These are phyloP conservation scores for Schoenoplectus tabernaemontani DNA, from an alignment of 202 grass and related monocot genomes.

Conservation along the genomic window DNA sequence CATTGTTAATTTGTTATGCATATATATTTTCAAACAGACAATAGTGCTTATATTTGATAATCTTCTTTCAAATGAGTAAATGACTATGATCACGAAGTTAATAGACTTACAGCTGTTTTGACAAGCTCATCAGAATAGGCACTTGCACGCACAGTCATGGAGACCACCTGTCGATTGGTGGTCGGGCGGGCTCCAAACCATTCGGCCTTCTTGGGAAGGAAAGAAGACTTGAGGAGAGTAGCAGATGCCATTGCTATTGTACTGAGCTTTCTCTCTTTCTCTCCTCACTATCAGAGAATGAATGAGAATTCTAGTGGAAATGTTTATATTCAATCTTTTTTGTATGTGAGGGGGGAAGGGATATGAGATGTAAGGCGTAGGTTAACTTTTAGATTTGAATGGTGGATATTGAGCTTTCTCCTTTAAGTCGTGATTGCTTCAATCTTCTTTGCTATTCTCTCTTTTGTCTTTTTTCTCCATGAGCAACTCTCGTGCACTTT, in stretches of 20 bases:
- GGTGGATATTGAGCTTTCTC: constrained; percentile 34
- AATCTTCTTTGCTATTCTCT: constrained; percentile 46
- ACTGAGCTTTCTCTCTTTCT: constrained; percentile 27
- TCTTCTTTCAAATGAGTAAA: background rate
- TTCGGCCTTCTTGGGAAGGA: constrained; percentile 87
- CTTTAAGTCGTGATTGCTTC: constrained; percentile 38
- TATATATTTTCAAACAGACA: background rate
- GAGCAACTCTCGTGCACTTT: constrained; percentile 27
- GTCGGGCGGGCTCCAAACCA: constrained; percentile 45
- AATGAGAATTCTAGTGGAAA: constrained; percentile 28
- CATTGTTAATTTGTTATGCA: no score
- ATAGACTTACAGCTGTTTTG: constrained; percentile 65
- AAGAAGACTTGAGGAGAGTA: constrained; percentile 96
- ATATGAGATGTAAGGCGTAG: constrained; percentile 91
- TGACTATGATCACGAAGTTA: background rate
- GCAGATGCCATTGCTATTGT: constrained; percentile 70
- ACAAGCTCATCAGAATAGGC: constrained; percentile 81
- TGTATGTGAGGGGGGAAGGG: constrained; percentile 34
- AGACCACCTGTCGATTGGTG: constrained; percentile 43
- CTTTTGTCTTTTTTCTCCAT: constrained; percentile 37
- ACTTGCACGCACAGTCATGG: constrained; percentile 58
- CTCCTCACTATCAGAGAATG: constrained; percentile 31
- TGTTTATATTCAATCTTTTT: constrained; percentile 49
- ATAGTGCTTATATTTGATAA: background rate
- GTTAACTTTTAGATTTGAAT: constrained; percentile 48